Conservation (phyloP, 768 basidiomycete genomes). For the Trametes elegans region DNA sequence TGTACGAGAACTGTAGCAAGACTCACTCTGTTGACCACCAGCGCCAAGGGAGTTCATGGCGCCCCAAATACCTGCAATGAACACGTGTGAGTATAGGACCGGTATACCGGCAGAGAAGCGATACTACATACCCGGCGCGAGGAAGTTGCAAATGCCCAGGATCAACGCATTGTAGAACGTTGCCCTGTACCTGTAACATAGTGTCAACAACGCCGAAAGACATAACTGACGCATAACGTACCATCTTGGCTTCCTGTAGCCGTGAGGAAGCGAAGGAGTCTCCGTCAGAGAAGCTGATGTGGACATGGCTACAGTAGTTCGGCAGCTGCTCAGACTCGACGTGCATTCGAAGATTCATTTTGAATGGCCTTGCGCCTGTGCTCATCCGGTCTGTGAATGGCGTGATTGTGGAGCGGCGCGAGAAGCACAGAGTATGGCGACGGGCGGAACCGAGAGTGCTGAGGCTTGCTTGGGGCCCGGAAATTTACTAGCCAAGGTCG, state of each 20-base stretch:
- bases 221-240: neutral
- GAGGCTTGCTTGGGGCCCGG: no score
- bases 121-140: slow-evolving; percentile 14
- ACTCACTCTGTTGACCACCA: slow-evolving; percentile 9
- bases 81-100: neutral
- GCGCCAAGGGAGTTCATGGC: slow-evolving; percentile 11
- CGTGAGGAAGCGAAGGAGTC: slow-evolving; percentile 2
- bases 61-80: slow-evolving; percentile 6
- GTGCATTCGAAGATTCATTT: no score
- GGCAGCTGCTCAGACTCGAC: no score
- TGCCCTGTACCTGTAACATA: neutral
- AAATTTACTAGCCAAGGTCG: no score
- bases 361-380: no score
- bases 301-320: neutral
- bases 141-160: slow-evolving; percentile 9
- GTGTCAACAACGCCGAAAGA: neutral
- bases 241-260: slow-evolving; percentile 6
- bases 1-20: neutral
- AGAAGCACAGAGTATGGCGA: no score
- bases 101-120: no score
- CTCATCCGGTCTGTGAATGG: no score
- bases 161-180: slow-evolving; percentile 13
- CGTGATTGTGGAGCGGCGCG: no score
- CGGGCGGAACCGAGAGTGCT: no score
- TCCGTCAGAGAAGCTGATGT: slow-evolving; percentile 6